These are phyloP conservation scores for Polyplosphaeria fusca DNA, from an alignment of 495 filamentous ascomycete genomes.

Conservation along the genomic window DNA sequence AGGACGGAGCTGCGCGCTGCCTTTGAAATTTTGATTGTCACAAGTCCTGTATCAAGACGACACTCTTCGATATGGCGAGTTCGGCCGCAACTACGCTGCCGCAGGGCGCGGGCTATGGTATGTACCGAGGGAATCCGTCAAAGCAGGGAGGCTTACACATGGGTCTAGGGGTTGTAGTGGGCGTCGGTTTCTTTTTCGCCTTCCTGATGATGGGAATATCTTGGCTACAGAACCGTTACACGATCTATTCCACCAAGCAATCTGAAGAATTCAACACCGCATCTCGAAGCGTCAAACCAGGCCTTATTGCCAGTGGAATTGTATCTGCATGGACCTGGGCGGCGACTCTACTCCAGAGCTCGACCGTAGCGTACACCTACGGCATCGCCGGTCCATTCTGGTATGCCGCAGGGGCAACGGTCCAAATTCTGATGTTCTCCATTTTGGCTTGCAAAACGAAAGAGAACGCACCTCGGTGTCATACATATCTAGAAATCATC, in stretches of 20 bases:
- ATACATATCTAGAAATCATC: constrained; percentile 38
- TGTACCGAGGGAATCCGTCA: neutral
- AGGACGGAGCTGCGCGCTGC: neutral
- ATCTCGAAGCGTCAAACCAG: constrained; percentile 24
- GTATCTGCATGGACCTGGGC: constrained; percentile 36
- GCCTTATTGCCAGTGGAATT: constrained; percentile 28
- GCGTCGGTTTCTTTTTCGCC: constrained; percentile 31
- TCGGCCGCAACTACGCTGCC: constrained; percentile 15
- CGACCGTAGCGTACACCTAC: constrained; percentile 27
- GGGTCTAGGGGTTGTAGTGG: constrained; percentile 24
- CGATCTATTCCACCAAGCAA: constrained; percentile 31
- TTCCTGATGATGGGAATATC: constrained; percentile 32
- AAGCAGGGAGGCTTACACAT: neutral
- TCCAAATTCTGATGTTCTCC: constrained; percentile 40
- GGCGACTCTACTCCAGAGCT: constrained; percentile 33
- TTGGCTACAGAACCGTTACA: constrained; percentile 32
- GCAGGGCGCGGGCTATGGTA: constrained; percentile 29
- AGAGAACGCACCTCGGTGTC: constrained; percentile 34
- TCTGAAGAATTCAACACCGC: constrained; percentile 34
- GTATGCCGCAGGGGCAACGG: constrained; percentile 38
- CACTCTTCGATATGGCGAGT: constrained; percentile 8
- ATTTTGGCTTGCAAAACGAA: constrained; percentile 36
- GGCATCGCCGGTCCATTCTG: constrained; percentile 28
- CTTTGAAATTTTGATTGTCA: neutral
- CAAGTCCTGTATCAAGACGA: neutral